Evolutionary conservation across 352 stramenopile genomes (phyloP), one percentile per base, ranked within the genome.

Genomic region (Globisporangium heterothallicum): DNA sequence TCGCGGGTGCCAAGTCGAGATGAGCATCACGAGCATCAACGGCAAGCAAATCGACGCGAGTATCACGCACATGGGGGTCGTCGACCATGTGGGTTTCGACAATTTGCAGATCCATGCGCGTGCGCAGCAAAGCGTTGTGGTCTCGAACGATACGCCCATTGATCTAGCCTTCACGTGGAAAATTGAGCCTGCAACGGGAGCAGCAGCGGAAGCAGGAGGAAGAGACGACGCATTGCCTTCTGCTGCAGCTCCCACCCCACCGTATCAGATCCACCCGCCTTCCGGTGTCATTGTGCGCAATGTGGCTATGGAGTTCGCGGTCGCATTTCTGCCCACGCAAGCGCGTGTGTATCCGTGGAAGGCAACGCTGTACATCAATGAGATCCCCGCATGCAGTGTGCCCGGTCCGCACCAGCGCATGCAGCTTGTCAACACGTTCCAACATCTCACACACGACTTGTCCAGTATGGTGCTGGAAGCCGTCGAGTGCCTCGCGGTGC

Each of bases 131-230:
- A 61, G 53, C 4, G 62, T 93, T 25, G 59, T 66, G 0, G 57
- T 93, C 16, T 43, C 56, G 4, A 93, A 93, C 49, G 64, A 84
- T 4, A 91, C 82, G 30, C 82, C 75, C 10, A 60, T 93, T 22
- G 70, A 75, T 8, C 51, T 93, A 2, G 50, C 59, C 10, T 93
- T 75, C 46, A 56, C 59, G 14, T 93, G 82, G 82, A 57, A 55
- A 26, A 58, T 91, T 1, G 53, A 61, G 12, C 45, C 58, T 38
- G 32, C 10, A 45, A 6, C 54, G 19, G 14, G 42, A 3, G 29
- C 43, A 22, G 34, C 53, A 49, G n/a, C n/a, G 19, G 13, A 0
- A 24, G 30, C n/a, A 22, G 4, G 14, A 42, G 9, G n/a, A 14
- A 12, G 13, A 22, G 10, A 35, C 16, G n/a, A n/a, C n/a, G n/a